Percentiles rank a stretch among this genome's conserved stretches.
These are phyloP conservation scores for Papiliotrema laurentii DNA, from an alignment of 1,284 basidiomycete genomes.

Conservation along the genomic window DNA sequence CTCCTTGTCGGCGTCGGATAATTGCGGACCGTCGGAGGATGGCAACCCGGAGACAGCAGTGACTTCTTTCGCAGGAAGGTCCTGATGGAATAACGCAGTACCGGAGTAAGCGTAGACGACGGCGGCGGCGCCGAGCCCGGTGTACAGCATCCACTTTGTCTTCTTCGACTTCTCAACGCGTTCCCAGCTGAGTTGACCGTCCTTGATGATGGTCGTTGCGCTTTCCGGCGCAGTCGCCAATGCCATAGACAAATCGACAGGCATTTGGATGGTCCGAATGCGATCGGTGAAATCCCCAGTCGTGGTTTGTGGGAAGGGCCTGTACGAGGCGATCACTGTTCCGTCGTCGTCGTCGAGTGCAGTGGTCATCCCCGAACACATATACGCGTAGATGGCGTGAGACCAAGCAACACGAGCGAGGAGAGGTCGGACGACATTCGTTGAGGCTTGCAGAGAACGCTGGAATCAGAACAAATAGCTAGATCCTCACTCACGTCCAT, in stretches of 20 bases:
- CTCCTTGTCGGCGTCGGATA: constrained; percentile 18
- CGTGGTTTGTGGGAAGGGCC: constrained; percentile 22
- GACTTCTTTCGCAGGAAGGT: constrained; percentile 31
- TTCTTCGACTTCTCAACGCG: constrained; percentile 32
- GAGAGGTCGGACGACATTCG: constrained; percentile 27
- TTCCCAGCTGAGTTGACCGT: constrained; percentile 21
- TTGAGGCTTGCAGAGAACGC: constrained; percentile 32
- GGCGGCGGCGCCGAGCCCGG: constrained; percentile 21
- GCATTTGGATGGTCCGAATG: constrained; percentile 21
- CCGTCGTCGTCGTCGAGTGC: constrained; percentile 19
- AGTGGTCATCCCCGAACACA: constrained; percentile 24
- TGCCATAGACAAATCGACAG: constrained; percentile 21
- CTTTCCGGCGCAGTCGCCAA: constrained; percentile 11
- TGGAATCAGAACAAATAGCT: constrained; percentile 4
- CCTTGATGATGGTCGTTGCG: constrained; percentile 5
- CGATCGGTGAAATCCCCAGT: constrained; percentile 19
- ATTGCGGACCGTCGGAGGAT: constrained; percentile 27
- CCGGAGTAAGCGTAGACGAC: constrained; percentile 43
- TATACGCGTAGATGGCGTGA: constrained; percentile 44
- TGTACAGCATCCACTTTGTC: constrained; percentile 29
- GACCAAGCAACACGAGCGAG: constrained; percentile 43
- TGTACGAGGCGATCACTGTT: constrained; percentile 25
- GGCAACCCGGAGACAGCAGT: constrained; percentile 27
- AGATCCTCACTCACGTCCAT: constrained; percentile 38
- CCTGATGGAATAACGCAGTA: constrained; percentile 30